Base-by-base conservation (phyloP, 306 rosid species). In the Corylus americana region DNA sequence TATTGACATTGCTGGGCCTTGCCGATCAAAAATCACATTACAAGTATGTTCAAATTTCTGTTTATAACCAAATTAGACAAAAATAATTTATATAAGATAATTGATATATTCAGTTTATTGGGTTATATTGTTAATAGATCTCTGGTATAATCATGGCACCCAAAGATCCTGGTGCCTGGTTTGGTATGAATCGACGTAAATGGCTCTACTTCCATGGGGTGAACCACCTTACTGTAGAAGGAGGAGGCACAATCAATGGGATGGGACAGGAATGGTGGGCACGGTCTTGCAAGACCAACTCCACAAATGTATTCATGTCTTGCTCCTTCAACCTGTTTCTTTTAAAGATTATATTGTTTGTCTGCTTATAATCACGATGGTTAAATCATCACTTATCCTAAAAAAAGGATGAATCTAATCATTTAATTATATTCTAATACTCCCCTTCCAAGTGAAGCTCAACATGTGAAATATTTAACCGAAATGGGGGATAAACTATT, bases 241-340 rank as follows among this genome's bases (percentile, higher is more conserved):
- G 98, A n/a, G 92, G 92, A 51, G 98, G 98, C 59, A 84, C 59
- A 27, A 78, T 92, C 72, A 75, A 94, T 63, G 98, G 98, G 75
- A 92, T 82, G 97, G 98, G 98, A 51, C 89, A 87, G 3, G 84
- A 90, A 80, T 94, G 98, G 98, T 94, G 98, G 98, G 81, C 89
- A 59, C 91, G 80, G 31, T 94, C 98, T 77, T 94, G 97, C 94
- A 94, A 94, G 83, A 77, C 27, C 50, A 92, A 85, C 85, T 57
- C 85, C 63, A 77, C 92, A 72, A 90, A 91, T 83, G 97, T 42
- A 89, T 80, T 25, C 25, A 57, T 74, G 58, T 71, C 77, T 80
- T 47, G 45, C 47, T 55, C 80, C 81, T 20, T 80, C 48, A 73
- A 35, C 58, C 73, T 87, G 61, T 80, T 70, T 76, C 54, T 1